These are phyloP conservation scores for Chondrostereum purpureum DNA, from an alignment of 1,284 basidiomycete genomes.

Conservation along the genomic window DNA sequence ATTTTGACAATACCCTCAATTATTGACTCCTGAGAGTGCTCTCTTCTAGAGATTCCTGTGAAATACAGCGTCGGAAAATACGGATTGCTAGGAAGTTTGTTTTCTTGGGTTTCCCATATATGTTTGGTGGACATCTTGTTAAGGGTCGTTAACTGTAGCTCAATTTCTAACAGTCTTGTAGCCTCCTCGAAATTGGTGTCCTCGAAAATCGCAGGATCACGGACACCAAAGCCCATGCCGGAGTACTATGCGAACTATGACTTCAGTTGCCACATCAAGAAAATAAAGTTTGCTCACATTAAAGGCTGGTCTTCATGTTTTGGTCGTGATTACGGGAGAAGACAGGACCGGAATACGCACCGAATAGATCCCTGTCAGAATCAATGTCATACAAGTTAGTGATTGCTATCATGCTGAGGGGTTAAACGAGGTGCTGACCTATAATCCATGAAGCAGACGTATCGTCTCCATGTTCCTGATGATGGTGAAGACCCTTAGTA, in stretches of 20 bases:
- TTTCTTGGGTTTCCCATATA: slow-evolving; percentile 1
- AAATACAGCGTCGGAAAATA: slow-evolving; percentile 47
- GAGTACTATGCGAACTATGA: not conserved
- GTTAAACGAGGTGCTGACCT: slow-evolving; percentile 33
- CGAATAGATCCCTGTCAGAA: slow-evolving; percentile 45
- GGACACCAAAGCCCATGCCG: not conserved
- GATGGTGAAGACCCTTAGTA: too few relatives aligned
- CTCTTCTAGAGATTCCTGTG: slow-evolving; percentile 40
- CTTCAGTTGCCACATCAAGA: too few relatives aligned
- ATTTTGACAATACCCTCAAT: slow-evolving; percentile 54
- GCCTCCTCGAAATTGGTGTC: slow-evolving; percentile 53
- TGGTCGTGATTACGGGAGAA: slow-evolving; percentile 8
- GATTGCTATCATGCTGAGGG: slow-evolving; percentile 1
- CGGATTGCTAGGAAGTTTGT: slow-evolving; percentile 6
- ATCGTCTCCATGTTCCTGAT: slow-evolving; percentile 53
- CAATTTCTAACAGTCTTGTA: slow-evolving; percentile 53
- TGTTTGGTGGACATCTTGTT: slow-evolving; percentile 21
- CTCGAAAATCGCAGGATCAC: slow-evolving; percentile 47
- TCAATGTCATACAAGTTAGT: not conserved
- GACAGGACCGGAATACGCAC: slow-evolving; percentile 27
- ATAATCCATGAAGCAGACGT: slow-evolving; percentile 72
- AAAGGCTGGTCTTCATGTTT: too few relatives aligned
- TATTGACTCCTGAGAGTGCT: slow-evolving; percentile 36
- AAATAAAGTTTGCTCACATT: too few relatives aligned
- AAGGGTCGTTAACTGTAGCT: slow-evolving; percentile 37